Conservation (phyloP, 306 rosid genomes). For the Urtica urens region DNA sequence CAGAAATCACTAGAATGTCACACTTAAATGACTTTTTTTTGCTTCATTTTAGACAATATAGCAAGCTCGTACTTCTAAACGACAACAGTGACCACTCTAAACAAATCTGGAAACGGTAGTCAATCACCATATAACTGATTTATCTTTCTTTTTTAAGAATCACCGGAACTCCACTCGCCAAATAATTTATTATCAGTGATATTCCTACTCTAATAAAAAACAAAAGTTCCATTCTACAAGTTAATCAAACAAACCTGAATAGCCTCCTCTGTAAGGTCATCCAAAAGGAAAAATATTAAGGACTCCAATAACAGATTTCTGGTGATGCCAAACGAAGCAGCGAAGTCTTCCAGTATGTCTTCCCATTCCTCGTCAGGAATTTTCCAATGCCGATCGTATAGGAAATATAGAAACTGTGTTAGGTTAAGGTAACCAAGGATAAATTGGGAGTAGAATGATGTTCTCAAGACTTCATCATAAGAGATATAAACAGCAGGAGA, state of each 20-base stretch:
- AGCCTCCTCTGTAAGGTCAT: conserved; percentile 75
- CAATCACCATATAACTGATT: too few relatives aligned
- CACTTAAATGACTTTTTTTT: too few relatives aligned
- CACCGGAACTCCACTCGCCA: conserved; percentile 6
- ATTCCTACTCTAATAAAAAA: not conserved
- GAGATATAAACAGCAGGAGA: conserved; percentile 9
- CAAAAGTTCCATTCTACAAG: conserved; percentile 12
- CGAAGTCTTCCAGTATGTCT: conserved; percentile 63
- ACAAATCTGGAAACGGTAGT: too few relatives aligned
- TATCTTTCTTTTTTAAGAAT: conserved; percentile 4
- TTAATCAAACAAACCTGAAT: conserved; percentile 46
- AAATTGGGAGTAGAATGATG: not conserved
- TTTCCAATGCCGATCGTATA: conserved; percentile 91
- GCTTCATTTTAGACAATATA: too few relatives aligned
- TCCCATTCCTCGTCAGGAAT: conserved; percentile 82
- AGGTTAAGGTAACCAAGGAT: conserved; percentile 36
- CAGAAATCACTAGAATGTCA: too few relatives aligned
- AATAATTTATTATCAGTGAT: conserved; percentile 9
- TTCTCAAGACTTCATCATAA: conserved; percentile 3
- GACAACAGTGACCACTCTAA: too few relatives aligned
- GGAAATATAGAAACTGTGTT: conserved; percentile 70
- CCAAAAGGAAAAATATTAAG: conserved; percentile 69
- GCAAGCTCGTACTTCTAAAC: too few relatives aligned
- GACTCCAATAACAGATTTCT: conserved; percentile 78
- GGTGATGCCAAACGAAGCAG: conserved; percentile 60